Base-by-base conservation (phyloP, 2,329 filamentous ascomycete genomes). In the Triangularia verruculosa region DNA sequence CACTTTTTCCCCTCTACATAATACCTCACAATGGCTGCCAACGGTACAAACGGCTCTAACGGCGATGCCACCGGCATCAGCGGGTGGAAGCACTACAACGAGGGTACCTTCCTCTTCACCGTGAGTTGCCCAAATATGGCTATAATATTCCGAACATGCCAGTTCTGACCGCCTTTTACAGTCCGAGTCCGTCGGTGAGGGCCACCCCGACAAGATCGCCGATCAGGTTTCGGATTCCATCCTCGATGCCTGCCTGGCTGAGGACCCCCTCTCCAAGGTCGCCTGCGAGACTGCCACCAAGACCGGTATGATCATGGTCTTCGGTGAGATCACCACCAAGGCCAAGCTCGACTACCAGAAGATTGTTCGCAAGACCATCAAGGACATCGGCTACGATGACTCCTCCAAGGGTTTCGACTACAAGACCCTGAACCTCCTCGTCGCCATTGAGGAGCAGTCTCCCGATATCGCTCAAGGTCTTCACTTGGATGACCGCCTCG, bases 271-370 rank as follows among this genome's bases (percentile, higher is more conserved):
- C 77, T 98, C 95, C 85, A 99, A 98, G 87, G 90, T 98, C 73
- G 95, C 95, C 78, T 99, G 95, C 82, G 95, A 99, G 86, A 97
- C 94, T 72, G 95, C 95, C 75, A 97, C 95, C 84, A 99, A 99
- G 91, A 99, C 95, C 72, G 95, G 95, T 80, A 91, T 99, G 95
- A 86, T 99, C 80, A 98, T 99, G 95, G 89, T 96, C 78, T 96
- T 97, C 70, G 93, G 93, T 81, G 95, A 99, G 80, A 99, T 99
- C 80, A 96, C 93, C 80, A 98, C 95, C 83, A 95, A 96, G 85
- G 89, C 94, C 80, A 86, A 83, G 72, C 84, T 98, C 73, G 95
- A 99, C 86, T 99, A 97, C 90, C 95, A 99, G 82, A 96, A 93
- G 85, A 86, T 97, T 74, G 92, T 99, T 79, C 94, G 95, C 79